Evolutionary conservation across 192 early-diverging fungal genomes (phyloP), one percentile per base, ranked within the genome.

Genomic region (Phlyctochytrium bullatum): DNA sequence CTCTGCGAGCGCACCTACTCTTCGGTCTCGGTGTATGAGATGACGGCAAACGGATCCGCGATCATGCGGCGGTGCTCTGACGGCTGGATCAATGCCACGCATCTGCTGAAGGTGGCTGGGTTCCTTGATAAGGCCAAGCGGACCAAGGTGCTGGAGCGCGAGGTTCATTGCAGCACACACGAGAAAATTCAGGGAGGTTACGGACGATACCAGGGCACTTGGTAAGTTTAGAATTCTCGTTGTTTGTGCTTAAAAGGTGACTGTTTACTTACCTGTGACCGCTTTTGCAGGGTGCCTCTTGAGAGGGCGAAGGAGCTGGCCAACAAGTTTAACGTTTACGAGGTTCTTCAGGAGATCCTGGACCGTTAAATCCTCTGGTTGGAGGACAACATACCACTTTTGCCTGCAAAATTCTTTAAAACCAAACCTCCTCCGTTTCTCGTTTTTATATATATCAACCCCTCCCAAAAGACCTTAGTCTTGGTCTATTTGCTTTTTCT

Each of bases 121-220:
- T 63, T 64, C 33, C 56, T 78, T 28, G 83, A 83, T 33, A 85
- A 85, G 70, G 66, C 79, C 33, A 30, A 66, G 51, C 64, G 83
- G 29, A 83, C 83, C 34, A 83, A 81, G 63, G 72, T 85, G 35
- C 60, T 85, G 58, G 81, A 83, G 60, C 34, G 70, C 62, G 95
- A 97, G 72, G 86, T 97, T 10, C 52, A 14, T 3, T 12, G 4
- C 2, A 92, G 92, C 25, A 78, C 83, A 51, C 94, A 94, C 69
- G 96, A 99, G 62, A 97, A 97, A 72, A 91, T 99, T 17, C 96
- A 98, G 73, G 97, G 97, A 16, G 97, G 97, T 14, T 98, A 98
- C 74, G 96, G 96, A 62, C 96, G 95, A 80, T 98, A 97, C 74
- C 97, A 96, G 81, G 96, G 97, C 71, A 93, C 86, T 3, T 90